phyloP scores from a whole-genome alignment of 768 basidiomycete genomes.

The Agrocybe chaxingu region DNA sequence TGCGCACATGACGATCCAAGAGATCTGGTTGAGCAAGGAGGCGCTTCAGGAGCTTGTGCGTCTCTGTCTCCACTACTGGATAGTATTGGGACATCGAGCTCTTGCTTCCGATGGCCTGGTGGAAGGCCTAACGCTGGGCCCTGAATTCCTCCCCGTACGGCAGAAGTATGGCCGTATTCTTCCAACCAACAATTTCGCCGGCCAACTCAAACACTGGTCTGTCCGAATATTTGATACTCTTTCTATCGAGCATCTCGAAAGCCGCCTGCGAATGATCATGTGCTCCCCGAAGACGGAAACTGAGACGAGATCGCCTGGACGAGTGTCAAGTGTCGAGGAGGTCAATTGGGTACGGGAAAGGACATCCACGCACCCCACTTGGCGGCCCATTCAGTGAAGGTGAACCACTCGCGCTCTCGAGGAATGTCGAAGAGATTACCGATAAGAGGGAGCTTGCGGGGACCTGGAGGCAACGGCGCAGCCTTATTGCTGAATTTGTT shows the following conservation, averaged over 20 bases:
- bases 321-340: too few species aligned
- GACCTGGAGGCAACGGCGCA: slow-evolving; percentile 34
- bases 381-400: slow-evolving; percentile 36
- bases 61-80: too few species aligned
- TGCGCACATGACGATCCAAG: too few species aligned
- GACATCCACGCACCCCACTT: slow-evolving; percentile 28
- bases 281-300: slow-evolving; percentile 12
- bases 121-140: neutral
- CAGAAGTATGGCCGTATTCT: slow-evolving; percentile 23
- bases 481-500: neutral
- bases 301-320: too few species aligned
- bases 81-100: too few species aligned
- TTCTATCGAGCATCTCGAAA: slow-evolving; percentile 38
- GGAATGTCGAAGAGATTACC: slow-evolving; percentile 47
- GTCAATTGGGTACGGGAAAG: too few species aligned
- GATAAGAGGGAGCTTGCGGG: slow-evolving; percentile 34
- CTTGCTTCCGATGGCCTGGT: too few species aligned
- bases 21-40: too few species aligned
- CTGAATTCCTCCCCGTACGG: slow-evolving; percentile 32
- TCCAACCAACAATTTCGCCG: slow-evolving; percentile 35
- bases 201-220: slow-evolving; percentile 37
- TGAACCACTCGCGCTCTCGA: slow-evolving; percentile 35
- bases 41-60: too few species aligned
- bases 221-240: slow-evolving; percentile 46
- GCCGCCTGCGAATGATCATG: slow-evolving; percentile 16